Evolutionary conservation across 768 basidiomycete species (phyloP).

Genomic region (Boletus reticuloceps): DNA sequence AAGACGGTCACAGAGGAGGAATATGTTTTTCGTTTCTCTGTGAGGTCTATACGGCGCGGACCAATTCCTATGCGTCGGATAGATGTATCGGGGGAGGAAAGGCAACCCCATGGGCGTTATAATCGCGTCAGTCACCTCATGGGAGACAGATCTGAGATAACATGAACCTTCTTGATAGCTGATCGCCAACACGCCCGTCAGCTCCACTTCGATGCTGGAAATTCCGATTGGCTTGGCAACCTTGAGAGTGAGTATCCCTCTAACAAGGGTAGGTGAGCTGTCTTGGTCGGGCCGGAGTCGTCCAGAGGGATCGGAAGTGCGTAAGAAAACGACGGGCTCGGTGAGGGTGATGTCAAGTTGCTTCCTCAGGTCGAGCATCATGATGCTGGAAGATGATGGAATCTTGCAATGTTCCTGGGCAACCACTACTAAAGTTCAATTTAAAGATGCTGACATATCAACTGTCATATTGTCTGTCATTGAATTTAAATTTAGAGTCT

Average conservation of each 20-base stretch:
- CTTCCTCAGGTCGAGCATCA: no score
- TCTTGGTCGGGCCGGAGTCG: slow-evolving; percentile 31
- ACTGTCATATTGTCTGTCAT: no score
- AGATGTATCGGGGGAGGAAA: no score
- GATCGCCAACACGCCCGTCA: slow-evolving; percentile 65
- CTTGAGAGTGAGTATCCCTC: slow-evolving; percentile 63
- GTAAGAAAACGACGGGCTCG: slow-evolving; percentile 74
- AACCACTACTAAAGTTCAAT: no score
- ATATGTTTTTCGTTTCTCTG: slow-evolving; percentile 72
- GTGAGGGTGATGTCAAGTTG: slow-evolving; percentile 58
- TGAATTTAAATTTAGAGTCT: no score
- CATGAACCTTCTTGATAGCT: slow-evolving; percentile 84
- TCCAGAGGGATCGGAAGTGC: slow-evolving; percentile 47
- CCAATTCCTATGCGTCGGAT: slow-evolving; percentile 70
- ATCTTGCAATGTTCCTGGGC: no score
- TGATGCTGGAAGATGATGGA: background rate
- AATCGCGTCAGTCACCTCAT: background rate
- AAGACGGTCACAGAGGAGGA: slow-evolving; percentile 75
- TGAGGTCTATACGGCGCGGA: slow-evolving; percentile 66
- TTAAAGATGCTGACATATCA: no score
- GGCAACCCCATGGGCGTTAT: no score
- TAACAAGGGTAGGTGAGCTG: slow-evolving; percentile 59
- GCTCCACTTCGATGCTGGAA: slow-evolving; percentile 77
- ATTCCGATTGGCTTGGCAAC: slow-evolving; percentile 80
- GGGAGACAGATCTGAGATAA: slow-evolving; percentile 2